These are phyloP conservation scores for Pittosporum tobira DNA, from an alignment of 129 eudicot species.

Conservation along the genomic window DNA sequence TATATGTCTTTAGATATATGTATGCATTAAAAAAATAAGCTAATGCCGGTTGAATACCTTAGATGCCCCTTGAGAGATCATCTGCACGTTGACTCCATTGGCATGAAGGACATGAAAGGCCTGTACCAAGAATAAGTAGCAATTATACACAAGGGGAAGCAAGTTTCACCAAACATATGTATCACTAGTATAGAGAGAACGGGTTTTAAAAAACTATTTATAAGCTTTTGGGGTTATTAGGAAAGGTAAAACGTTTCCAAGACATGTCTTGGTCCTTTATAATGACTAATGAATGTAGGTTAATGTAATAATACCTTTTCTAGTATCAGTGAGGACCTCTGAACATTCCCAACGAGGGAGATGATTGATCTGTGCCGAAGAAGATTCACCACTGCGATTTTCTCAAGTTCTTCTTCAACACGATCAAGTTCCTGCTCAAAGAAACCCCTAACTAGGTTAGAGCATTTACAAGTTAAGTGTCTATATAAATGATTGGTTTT, in stretches of 20 bases:
- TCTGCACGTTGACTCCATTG: conserved; percentile 83
- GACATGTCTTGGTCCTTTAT: neutral
- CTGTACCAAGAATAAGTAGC: no score
- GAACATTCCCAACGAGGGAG: conserved; percentile 95
- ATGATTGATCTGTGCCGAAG: conserved; percentile 79
- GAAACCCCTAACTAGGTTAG: conserved; percentile 7
- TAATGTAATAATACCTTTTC: conserved; percentile 56
- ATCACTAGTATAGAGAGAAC: neutral
- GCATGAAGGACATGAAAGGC: conserved; percentile 72
- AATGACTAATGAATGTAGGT: neutral
- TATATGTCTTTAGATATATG: no score
- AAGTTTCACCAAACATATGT: neutral
- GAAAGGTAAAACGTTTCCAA: neutral
- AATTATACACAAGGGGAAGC: no score
- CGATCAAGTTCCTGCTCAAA: conserved; percentile 77
- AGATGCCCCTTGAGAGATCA: conserved; percentile 99
- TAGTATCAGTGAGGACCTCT: conserved; percentile 83
- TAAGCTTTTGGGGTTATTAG: no score
- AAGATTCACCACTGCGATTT: conserved; percentile 87
- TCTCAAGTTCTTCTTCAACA: conserved; percentile 87
- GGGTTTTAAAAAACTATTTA: neutral
- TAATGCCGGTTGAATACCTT: conserved; percentile 40
- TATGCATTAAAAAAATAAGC: no score
- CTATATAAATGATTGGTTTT: no score
- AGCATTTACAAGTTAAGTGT: conserved; percentile 6